Conservation (phyloP, 2,329 filamentous ascomycete species). For the Clarireedia sp. region DNA sequence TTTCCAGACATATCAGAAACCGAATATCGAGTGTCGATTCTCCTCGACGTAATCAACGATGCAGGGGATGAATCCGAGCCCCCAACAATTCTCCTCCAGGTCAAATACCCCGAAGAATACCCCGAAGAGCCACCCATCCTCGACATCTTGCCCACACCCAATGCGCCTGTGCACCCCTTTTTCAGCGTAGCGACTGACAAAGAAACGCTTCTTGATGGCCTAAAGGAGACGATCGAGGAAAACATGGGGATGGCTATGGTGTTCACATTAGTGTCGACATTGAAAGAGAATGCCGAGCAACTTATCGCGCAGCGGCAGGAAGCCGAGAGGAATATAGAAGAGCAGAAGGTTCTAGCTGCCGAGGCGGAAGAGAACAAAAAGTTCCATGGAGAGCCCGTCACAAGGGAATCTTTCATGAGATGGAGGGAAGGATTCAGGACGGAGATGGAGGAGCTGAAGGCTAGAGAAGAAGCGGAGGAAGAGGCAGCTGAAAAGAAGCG, state of each 20-base stretch:
- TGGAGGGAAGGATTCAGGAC: slow-evolving; percentile 73
- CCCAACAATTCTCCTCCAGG: slow-evolving; percentile 70
- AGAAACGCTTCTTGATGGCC: slow-evolving; percentile 58
- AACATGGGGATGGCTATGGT: slow-evolving; percentile 97
- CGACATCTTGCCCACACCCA: slow-evolving; percentile 67
- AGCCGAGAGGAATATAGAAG: slow-evolving; percentile 48
- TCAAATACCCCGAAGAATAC: slow-evolving; percentile 84
- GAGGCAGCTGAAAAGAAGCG: slow-evolving; percentile 76
- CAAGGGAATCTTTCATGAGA: slow-evolving; percentile 71
- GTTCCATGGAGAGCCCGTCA: slow-evolving; percentile 87
- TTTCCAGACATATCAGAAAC: slow-evolving; percentile 75
- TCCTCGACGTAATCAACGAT: slow-evolving; percentile 67
- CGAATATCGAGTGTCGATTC: slow-evolving; percentile 78
- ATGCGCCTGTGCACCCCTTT: slow-evolving; percentile 59
- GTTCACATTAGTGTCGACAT: slow-evolving; percentile 76
- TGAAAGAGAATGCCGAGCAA: slow-evolving; percentile 88
- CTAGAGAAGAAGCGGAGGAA: slow-evolving; percentile 63
- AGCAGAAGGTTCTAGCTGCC: slow-evolving; percentile 47
- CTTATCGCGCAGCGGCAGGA: slow-evolving; percentile 68
- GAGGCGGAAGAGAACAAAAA: slow-evolving; percentile 95
- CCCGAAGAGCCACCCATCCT: slow-evolving; percentile 80
- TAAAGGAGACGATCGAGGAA: slow-evolving; percentile 75
- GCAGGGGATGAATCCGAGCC: slow-evolving; percentile 54
- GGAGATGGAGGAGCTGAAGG: slow-evolving; percentile 71
- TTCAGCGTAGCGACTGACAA: slow-evolving; percentile 80